Percentiles rank a stretch among this genome's conserved stretches.
phyloP scores from a whole-genome alignment of 441 rosid species.

The Codiaeum variegatum region DNA sequence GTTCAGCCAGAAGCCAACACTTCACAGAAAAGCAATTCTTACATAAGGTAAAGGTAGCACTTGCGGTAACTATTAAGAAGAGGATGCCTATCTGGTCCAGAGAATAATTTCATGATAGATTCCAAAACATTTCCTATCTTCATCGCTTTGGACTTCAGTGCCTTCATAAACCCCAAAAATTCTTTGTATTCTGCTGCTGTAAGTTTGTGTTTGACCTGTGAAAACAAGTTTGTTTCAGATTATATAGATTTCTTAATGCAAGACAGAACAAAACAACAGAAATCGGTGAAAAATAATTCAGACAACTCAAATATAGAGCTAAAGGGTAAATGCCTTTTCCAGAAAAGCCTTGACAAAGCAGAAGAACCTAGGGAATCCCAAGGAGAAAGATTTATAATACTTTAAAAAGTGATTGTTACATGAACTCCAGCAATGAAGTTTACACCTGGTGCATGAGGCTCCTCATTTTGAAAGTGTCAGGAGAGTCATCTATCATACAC shows the following conservation, averaged over 20 bases:
- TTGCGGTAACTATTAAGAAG: constrained; percentile 66
- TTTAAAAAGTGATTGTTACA: background rate
- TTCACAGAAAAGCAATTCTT: background rate
- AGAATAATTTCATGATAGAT: constrained; percentile 62
- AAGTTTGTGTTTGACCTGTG: constrained; percentile 81
- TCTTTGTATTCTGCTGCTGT: constrained; percentile 68
- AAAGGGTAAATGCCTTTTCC: background rate
- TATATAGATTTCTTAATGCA: background rate
- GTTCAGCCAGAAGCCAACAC: background rate
- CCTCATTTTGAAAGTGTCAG: no score
- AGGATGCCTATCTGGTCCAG: constrained; percentile 60
- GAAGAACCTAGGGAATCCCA: background rate
- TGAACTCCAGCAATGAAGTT: background rate
- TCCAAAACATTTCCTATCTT: constrained; percentile 53
- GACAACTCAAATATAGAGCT: background rate
- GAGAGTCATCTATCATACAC: background rate
- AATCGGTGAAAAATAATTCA: background rate
- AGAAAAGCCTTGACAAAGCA: constrained; percentile 3
- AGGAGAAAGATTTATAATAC: background rate
- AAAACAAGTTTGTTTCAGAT: background rate
- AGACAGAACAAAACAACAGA: background rate
- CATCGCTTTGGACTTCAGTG: constrained; percentile 74
- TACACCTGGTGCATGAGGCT: no score
- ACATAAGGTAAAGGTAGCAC: background rate
- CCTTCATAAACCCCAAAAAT: constrained; percentile 82